Percentiles rank a stretch among this genome's conserved stretches.
These are phyloP conservation scores for Pleurotus pulmonarius DNA, from an alignment of 768 basidiomycete genomes.

Conservation along the genomic window DNA sequence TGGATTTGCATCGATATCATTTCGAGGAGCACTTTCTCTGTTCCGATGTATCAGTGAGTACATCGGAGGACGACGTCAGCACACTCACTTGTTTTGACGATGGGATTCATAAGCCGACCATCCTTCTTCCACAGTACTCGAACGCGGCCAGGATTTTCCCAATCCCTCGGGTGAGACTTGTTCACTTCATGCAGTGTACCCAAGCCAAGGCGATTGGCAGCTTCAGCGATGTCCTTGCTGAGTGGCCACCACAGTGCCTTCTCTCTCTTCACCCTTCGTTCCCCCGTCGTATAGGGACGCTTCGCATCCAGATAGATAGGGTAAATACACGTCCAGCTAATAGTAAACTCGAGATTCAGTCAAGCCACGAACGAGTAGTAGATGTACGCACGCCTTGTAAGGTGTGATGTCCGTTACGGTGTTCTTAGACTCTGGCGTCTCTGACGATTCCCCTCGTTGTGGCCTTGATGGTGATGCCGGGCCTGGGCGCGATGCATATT, in stretches of 20 bases:
- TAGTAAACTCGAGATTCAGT: slow-evolving; percentile 6
- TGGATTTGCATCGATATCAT: slow-evolving; percentile 74
- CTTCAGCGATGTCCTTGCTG: slow-evolving; percentile 89
- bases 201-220: slow-evolving; percentile 71
- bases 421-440: slow-evolving; percentile 22
- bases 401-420: slow-evolving; percentile 72
- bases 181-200: slow-evolving; percentile 84
- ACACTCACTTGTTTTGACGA: slow-evolving; percentile 71
- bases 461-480: slow-evolving; percentile 51
- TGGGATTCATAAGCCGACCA: slow-evolving; percentile 56
- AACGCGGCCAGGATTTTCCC: slow-evolving; percentile 97
- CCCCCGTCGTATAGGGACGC: slow-evolving; percentile 77
- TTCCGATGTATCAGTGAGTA: not conserved
- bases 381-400: slow-evolving; percentile 67
- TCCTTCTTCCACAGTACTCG: slow-evolving; percentile 91
- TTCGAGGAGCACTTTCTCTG: slow-evolving; percentile 80
- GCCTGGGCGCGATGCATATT: slow-evolving; percentile 38
- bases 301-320: slow-evolving; percentile 98
- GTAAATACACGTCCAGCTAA: slow-evolving; percentile 93
- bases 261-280: slow-evolving; percentile 74
- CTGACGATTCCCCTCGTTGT: slow-evolving; percentile 20
- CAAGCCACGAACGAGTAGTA: slow-evolving; percentile 1
- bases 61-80: not conserved
- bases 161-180: slow-evolving; percentile 92
- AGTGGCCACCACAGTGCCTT: slow-evolving; percentile 94